Percentiles rank a stretch among this genome's conserved stretches.
These are phyloP conservation scores for Croton setiger DNA, from an alignment of 441 rosid genomes.

Conservation along the genomic window DNA sequence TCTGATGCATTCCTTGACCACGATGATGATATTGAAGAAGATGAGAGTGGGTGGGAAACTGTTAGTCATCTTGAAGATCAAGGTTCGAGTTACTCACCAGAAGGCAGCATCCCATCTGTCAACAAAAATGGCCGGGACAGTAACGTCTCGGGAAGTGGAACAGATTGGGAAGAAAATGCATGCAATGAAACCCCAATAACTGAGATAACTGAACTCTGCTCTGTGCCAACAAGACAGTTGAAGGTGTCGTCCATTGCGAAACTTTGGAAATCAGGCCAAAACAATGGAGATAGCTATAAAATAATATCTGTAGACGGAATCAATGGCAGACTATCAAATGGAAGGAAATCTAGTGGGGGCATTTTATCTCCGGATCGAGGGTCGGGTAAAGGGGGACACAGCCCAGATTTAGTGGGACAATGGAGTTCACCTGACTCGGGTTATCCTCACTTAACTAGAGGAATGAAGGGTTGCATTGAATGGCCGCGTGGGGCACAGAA, in stretches of 20 bases:
- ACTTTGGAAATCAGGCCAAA: slow-evolving; percentile 64
- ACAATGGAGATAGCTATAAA: slow-evolving; percentile 53
- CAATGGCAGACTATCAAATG: slow-evolving; percentile 55
- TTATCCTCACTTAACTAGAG: slow-evolving; percentile 60
- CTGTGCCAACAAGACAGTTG: slow-evolving; percentile 45
- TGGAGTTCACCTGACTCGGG: slow-evolving; percentile 85
- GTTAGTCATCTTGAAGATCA: slow-evolving; percentile 88
- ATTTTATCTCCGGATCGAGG: slow-evolving; percentile 53
- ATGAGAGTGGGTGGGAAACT: slow-evolving; percentile 94
- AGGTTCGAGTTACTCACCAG: slow-evolving; percentile 81
- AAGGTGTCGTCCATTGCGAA: slow-evolving; percentile 73
- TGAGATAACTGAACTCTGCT: slow-evolving; percentile 68
- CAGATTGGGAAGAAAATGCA: slow-evolving; percentile 50
- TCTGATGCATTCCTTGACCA: slow-evolving; percentile 38
- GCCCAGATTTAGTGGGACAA: slow-evolving; percentile 58
- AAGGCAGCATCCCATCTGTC: slow-evolving; percentile 62
- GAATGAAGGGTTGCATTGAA: slow-evolving; percentile 96
- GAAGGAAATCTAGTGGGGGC: slow-evolving; percentile 53
- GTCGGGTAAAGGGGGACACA: slow-evolving; percentile 51
- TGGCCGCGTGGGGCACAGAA: slow-evolving; percentile 88
- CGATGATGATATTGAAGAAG: slow-evolving; percentile 63
- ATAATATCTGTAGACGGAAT: slow-evolving; percentile 53
- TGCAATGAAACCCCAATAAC: slow-evolving; percentile 51
- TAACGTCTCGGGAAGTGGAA: slow-evolving; percentile 52
- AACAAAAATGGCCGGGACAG: slow-evolving; percentile 46